Conservation (phyloP, 352 stramenopile genomes). For the Bremia lactucae region DNA sequence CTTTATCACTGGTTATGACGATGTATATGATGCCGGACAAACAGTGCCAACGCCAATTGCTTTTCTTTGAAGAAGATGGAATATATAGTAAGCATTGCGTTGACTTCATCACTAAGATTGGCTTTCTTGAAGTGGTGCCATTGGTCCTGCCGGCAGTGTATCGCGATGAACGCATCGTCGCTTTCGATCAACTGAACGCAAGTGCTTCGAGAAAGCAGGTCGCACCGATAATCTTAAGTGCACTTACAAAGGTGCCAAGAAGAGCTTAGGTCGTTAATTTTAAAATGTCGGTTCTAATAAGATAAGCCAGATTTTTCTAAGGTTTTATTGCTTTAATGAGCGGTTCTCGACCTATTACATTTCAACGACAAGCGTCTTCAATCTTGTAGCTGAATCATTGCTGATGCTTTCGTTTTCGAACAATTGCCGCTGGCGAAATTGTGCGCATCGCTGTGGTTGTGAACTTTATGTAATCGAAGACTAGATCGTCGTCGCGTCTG, state of each 20-base stretch:
- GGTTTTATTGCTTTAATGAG: no score
- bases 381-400: no score
- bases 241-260: slow-evolving; percentile 27
- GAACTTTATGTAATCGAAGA: no score
- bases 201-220: slow-evolving; percentile 68
- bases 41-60: slow-evolving; percentile 38
- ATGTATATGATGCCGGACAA: slow-evolving; percentile 39
- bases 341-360: no score
- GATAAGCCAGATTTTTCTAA: no score
- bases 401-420: no score
- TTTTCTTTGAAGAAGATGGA: slow-evolving; percentile 41
- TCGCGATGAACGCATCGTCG: slow-evolving; percentile 19
- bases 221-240: slow-evolving; percentile 48
- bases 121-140: slow-evolving; percentile 30
- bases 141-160: slow-evolving; percentile 25
- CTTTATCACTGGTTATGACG: slow-evolving; percentile 63
- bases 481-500: no score
- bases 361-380: no score
- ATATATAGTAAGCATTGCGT: slow-evolving; percentile 24
- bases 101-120: slow-evolving; percentile 25
- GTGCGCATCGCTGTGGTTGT: no score
- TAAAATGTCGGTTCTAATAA: no score
- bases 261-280: no score
- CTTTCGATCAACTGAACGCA: slow-evolving; percentile 52
- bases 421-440: no score